phyloP scores from a whole-genome alignment of 371 early-diverging fungal genomes.

The Homolaphlyctis polyrhiza region DNA sequence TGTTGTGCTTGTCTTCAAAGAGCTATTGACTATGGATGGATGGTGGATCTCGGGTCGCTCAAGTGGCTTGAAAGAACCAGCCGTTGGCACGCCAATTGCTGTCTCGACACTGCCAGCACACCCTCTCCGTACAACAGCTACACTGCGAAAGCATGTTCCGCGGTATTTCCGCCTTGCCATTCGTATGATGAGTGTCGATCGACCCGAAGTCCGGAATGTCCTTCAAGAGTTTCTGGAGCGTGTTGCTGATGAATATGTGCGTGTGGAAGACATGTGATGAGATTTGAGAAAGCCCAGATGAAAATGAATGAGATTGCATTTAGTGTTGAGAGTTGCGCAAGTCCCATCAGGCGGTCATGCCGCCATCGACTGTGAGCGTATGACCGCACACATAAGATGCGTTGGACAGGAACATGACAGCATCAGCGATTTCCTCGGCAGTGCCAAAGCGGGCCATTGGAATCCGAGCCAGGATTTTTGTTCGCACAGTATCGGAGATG shows the following conservation, averaged over 20 bases:
- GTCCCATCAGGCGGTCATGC: conserved; percentile 40
- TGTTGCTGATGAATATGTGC: conserved; percentile 31
- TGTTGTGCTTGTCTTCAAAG: conserved; percentile 37
- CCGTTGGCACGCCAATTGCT: background rate
- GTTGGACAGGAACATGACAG: conserved; percentile 60
- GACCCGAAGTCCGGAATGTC: conserved; percentile 31
- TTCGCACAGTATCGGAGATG: conserved; percentile 31
- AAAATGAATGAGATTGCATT: no score
- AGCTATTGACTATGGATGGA: conserved; percentile 27
- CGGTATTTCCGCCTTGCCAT: conserved; percentile 29
- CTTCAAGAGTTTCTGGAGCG: conserved; percentile 38
- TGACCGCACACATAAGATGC: conserved; percentile 70
- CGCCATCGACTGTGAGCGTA: conserved; percentile 65
- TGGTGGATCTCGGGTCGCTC: conserved; percentile 20
- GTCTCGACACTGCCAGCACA: background rate
- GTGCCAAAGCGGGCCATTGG: conserved; percentile 58
- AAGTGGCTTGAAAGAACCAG: background rate
- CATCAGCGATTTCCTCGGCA: conserved; percentile 62
- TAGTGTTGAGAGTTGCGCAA: no score
- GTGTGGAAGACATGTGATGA: background rate
- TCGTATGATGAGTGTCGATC: conserved; percentile 33
- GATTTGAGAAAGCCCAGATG: background rate
- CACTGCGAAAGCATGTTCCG: conserved; percentile 25
- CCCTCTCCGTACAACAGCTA: background rate
- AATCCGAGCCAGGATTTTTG: conserved; percentile 39